phyloP scores from a whole-genome alignment of 129 eudicot species.

The sunflower (Helianthus annuus) region HanXRQr2.0-SUNRISE NC_035443.2:145486857-145487356 shows the following conservation, averaged over 20 bases:
- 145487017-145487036: conserved; percentile 46
- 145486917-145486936: conserved; percentile 32
- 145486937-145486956: conserved; percentile 35
- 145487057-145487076: conserved; percentile 32
- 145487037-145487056: conserved; percentile 37
- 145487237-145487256: no score
- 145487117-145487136: background rate
- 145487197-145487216: no score
- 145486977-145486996: conserved; percentile 45
- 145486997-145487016: conserved; percentile 35
- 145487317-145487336: no score
- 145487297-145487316: no score
- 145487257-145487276: no score
- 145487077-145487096: background rate
- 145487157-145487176: no score
- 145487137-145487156: no score
- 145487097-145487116: conserved; percentile 11
- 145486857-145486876: conserved; percentile 52
- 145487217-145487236: no score
- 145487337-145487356: no score
- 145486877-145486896: conserved; percentile 29
- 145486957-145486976: conserved; percentile 57
- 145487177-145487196: no score
- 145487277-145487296: no score
- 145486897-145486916: conserved; percentile 43